Conservation (phyloP, 2,329 filamentous ascomycete species). For the Colletotrichum paranaense region DNA sequence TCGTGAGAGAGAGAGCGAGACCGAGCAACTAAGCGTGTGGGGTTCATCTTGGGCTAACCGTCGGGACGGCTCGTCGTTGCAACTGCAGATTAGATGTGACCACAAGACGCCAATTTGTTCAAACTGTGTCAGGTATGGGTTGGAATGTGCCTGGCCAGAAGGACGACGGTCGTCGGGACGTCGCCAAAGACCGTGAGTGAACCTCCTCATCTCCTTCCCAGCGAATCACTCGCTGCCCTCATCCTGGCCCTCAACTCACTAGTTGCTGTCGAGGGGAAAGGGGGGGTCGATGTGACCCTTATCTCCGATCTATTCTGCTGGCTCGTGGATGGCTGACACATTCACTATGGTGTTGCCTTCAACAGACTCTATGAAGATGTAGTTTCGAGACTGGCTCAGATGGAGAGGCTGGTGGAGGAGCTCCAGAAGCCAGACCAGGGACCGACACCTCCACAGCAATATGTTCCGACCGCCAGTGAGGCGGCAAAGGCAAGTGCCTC, state of each 20-base stretch:
- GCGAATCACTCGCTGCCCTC: neutral
- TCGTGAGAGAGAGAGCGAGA: neutral
- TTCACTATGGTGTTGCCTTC: neutral
- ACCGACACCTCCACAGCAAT: conserved; percentile 9
- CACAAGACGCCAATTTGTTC: conserved; percentile 30
- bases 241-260: neutral
- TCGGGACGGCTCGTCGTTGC: conserved; percentile 22
- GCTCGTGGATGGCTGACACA: conserved; percentile 3
- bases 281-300: neutral
- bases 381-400: conserved; percentile 32
- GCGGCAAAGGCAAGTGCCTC: neutral
- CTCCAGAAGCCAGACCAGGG: conserved; percentile 22
- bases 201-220: neutral
- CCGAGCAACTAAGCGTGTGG: neutral
- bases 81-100: conserved; percentile 31
- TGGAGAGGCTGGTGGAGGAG: conserved; percentile 34
- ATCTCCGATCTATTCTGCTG: neutral
- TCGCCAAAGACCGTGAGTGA: conserved; percentile 31
- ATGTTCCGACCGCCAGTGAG: neutral
- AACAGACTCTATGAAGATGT: conserved; percentile 33
- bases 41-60: conserved; percentile 13
- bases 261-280: neutral
- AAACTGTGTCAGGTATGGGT: conserved; percentile 31
- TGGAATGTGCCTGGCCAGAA: conserved; percentile 32
- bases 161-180: conserved; percentile 32